These are phyloP conservation scores for Stygiomarasmius scandens DNA, from an alignment of 1,284 basidiomycete genomes.

Conservation along the genomic window DNA sequence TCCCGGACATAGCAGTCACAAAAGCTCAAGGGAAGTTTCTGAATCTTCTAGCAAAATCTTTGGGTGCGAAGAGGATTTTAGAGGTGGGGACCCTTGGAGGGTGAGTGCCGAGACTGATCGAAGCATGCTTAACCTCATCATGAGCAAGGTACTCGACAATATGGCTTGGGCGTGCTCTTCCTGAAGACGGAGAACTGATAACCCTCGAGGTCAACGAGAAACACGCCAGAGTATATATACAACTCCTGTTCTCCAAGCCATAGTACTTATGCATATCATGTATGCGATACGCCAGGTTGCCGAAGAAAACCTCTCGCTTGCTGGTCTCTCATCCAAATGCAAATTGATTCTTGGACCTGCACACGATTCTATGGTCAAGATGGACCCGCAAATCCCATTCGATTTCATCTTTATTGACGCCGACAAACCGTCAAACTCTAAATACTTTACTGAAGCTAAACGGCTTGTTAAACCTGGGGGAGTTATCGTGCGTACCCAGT, in stretches of 20 bases:
- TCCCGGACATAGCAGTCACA: slow-evolving; percentile 55
- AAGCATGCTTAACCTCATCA: background rate
- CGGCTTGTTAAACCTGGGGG: slow-evolving; percentile 54
- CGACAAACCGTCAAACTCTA: slow-evolving; percentile 52
- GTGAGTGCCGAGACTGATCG: slow-evolving; percentile 32
- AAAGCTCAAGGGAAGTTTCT: slow-evolving; percentile 60
- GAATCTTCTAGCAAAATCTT: slow-evolving; percentile 48
- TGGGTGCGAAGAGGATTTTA: slow-evolving; percentile 53
- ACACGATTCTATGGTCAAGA: slow-evolving; percentile 42
- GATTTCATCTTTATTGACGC: slow-evolving; percentile 68
- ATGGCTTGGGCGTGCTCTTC: slow-evolving; percentile 59
- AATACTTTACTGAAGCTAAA: slow-evolving; percentile 59
- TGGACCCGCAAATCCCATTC: slow-evolving; percentile 48
- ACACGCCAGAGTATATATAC: slow-evolving; percentile 46
- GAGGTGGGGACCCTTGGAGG: slow-evolving; percentile 68
- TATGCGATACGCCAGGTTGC: slow-evolving; percentile 57
- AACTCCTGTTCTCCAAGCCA: too few species aligned
- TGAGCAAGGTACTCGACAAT: slow-evolving; percentile 56
- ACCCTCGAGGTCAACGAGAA: slow-evolving; percentile 53
- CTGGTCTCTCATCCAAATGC: slow-evolving; percentile 49
- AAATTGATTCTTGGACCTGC: slow-evolving; percentile 55
- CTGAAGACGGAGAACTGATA: slow-evolving; percentile 52
- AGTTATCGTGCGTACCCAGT: slow-evolving; percentile 47
- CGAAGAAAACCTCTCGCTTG: slow-evolving; percentile 50
- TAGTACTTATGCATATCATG: too few species aligned